phyloP scores from a whole-genome alignment of 116 monocot genomes.

The Trichopus zeylanicus region DNA sequence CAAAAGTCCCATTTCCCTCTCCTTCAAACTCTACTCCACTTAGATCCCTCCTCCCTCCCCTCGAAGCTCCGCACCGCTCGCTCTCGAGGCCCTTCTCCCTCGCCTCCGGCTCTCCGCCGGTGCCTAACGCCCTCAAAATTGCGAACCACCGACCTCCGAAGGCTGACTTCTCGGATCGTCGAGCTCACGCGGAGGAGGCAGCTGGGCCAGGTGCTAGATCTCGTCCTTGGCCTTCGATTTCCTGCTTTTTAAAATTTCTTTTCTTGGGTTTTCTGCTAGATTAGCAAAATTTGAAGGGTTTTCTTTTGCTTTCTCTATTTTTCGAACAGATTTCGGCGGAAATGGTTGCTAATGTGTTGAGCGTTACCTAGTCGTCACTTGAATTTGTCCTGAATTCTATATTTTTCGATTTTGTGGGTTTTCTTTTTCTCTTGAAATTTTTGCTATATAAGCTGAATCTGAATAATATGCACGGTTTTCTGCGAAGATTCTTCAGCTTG shows the following conservation, averaged over 20 bases:
- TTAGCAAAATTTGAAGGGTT: not conserved
- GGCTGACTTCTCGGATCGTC: conserved; percentile 65
- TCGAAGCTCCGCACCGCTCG: not conserved
- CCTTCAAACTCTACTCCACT: not conserved
- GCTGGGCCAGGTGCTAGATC: conserved; percentile 38
- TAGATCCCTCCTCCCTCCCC: conserved; percentile 1
- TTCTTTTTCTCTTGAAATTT: no score
- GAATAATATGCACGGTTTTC: no score
- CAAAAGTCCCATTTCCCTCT: not conserved
- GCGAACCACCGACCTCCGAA: conserved; percentile 26
- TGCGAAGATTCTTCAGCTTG: no score
- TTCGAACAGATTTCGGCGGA: no score
- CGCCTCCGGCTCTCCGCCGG: conserved; percentile 9
- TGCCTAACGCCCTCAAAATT: not conserved
- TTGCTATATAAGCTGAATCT: no score
- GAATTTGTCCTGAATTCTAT: no score
- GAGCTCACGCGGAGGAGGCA: conserved; percentile 59
- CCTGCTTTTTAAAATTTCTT: not conserved
- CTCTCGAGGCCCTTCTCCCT: not conserved
- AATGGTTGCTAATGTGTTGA: no score
- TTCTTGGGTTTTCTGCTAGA: no score
- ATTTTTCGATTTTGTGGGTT: no score
- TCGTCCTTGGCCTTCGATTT: conserved; percentile 1
- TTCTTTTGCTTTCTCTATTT: not conserved
- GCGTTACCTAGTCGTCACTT: no score